Percentiles rank a stretch among this genome's conserved stretches.
These are phyloP conservation scores for Fusarium sp. DNA, from an alignment of 2,329 filamentous ascomycete genomes.

Conservation along the genomic window DNA sequence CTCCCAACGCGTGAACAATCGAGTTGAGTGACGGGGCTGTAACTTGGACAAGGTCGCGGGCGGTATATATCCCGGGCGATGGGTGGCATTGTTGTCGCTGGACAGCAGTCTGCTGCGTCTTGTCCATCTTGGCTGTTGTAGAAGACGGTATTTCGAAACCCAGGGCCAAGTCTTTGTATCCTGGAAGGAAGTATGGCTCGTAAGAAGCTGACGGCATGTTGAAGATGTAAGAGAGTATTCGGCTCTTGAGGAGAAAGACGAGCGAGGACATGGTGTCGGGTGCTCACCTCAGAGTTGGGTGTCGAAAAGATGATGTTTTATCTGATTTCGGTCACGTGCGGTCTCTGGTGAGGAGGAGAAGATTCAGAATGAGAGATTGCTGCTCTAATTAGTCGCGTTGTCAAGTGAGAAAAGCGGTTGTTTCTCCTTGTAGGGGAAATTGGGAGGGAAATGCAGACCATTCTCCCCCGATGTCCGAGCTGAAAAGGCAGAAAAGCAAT, in stretches of 20 bases:
- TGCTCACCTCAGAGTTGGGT: neutral
- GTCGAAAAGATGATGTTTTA: neutral
- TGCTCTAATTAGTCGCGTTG: neutral
- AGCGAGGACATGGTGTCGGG: neutral
- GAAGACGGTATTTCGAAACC: neutral
- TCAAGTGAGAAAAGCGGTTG: neutral
- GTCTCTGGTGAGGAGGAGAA: accelerated
- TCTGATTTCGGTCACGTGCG: neutral
- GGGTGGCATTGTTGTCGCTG: neutral
- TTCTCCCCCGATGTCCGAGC: neutral
- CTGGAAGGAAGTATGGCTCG: neutral
- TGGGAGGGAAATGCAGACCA: neutral
- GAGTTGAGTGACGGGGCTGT: neutral
- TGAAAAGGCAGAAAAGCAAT: neutral
- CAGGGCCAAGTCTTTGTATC: neutral
- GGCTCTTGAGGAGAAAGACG: neutral
- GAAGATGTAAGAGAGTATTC: neutral
- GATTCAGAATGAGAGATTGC: neutral
- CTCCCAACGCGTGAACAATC: neutral
- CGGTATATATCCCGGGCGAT: neutral
- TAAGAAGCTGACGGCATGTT: neutral
- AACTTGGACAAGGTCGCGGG: neutral
- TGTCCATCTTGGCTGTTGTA: neutral
- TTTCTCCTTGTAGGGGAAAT: neutral
- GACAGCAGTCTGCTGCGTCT: neutral